Evolutionary conservation across 371 early-diverging fungal species (phyloP).

Genomic region (Fennellomyces sp.): DNA sequence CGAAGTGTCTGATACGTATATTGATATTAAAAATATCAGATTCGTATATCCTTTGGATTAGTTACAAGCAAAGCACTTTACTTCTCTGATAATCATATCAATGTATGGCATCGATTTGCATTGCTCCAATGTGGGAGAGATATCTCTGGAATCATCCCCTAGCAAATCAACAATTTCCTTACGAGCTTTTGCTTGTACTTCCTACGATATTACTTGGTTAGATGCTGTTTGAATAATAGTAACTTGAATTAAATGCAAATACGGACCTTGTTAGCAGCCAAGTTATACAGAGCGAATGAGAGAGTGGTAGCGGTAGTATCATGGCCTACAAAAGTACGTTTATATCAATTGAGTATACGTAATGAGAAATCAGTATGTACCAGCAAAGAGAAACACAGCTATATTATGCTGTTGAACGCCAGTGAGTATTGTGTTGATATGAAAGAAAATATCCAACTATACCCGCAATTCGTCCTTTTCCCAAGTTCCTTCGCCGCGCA

Average conservation of each 20-base stretch:
- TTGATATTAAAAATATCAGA: background rate
- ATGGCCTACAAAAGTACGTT: constrained; percentile 18
- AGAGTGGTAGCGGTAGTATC: constrained; percentile 31
- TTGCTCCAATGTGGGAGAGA: constrained; percentile 20
- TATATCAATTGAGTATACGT: background rate
- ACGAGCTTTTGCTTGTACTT: constrained; percentile 23
- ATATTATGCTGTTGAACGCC: background rate
- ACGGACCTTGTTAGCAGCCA: constrained; percentile 20
- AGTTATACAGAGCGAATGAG: constrained; percentile 21
- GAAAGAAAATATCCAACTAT: background rate
- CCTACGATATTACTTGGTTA: background rate
- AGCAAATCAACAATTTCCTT: constrained; percentile 12
- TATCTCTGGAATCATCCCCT: constrained; percentile 24
- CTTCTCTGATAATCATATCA: too few relatives aligned
- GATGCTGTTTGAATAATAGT: background rate
- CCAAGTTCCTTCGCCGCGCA: constrained; percentile 15
- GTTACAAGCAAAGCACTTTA: too few relatives aligned
- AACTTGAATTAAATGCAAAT: background rate
- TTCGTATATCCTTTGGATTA: background rate
- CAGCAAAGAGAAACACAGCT: constrained; percentile 18
- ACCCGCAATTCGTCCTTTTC: constrained; percentile 22
- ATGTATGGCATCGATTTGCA: too few relatives aligned
- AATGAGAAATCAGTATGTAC: background rate
- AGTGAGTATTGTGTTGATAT: background rate
- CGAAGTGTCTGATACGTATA: constrained; percentile 28